Base-by-base conservation (phyloP, 148 eudicot genomes). In the Arctostaphylos glauca region DNA sequence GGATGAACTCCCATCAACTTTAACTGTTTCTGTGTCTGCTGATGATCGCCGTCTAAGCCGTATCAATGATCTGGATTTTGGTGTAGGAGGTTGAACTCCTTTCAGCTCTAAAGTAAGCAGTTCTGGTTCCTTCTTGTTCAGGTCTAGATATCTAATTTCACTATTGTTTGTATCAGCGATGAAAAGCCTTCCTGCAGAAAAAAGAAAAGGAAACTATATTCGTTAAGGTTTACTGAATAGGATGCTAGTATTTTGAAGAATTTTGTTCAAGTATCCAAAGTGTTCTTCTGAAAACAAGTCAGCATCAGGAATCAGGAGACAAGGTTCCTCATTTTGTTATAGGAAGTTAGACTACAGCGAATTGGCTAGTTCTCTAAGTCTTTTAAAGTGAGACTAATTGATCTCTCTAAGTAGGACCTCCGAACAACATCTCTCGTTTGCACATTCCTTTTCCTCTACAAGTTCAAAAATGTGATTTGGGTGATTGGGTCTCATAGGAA, bases 131-230 rank as follows among this genome's bases (percentile, higher is more conserved):
- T 84, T 83, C 81, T 89, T 83, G 85, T 83, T 88, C 78, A 94
- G 89, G 84, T 96, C 97, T 75, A 96, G 85, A 80, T 88, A 86
- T 83, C 99, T 92, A 68, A 96, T 94, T 53, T 91, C 83, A 74
- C 94, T 94, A 83, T 94, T 96, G 86, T 96, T 96, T 74, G 99
- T 94, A 87, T 96, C 99, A 31, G 99, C 97, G 80, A 96, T 88
- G 77, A 87, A 87, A 72, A 96, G 87, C 81, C 86, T 91, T 79
- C 99, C 98, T 96, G 91, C 86, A 88, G 44, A 66, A 66, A 66
- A 74, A 73, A 55, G 46, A 49, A 7, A 31, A 79, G 13, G 67
- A 50, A 53, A 47, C 50, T 47, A 41, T 25, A 14, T 67, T 19
- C 48, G 14, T 50, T 9, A 31, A 77, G 38, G 25, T 6, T 54